These are phyloP conservation scores for Herpotrichia juniperi DNA, from an alignment of 2,329 filamentous ascomycete species.

Conservation along the genomic window DNA sequence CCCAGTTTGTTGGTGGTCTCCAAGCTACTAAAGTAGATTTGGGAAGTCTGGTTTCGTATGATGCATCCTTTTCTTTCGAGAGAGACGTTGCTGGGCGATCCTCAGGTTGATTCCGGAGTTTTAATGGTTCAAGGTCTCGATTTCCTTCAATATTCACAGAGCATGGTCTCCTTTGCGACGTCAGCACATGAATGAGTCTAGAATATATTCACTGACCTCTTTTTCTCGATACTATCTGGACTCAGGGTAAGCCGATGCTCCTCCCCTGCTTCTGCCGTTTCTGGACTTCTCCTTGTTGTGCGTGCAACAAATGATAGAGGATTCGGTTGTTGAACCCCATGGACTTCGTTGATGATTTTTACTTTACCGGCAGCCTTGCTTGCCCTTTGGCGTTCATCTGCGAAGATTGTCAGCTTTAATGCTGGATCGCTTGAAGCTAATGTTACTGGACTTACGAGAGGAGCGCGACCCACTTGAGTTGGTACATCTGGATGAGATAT, in stretches of 20 bases:
- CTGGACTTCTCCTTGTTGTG: conserved; percentile 27
- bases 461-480: conserved; percentile 33
- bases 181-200: too few relatives aligned
- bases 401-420: conserved; percentile 8
- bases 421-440: neutral
- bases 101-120: conserved; percentile 21
- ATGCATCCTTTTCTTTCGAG: conserved; percentile 10
- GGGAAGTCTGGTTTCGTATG: conserved; percentile 16
- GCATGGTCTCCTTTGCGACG: neutral
- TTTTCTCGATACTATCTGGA: conserved; percentile 18
- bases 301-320: conserved; percentile 32
- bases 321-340: conserved; percentile 30
- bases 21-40: conserved; percentile 24
- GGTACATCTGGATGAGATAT: conserved; percentile 35
- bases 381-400: conserved; percentile 36
- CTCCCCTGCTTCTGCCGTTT: conserved; percentile 12
- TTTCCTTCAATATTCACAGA: conserved; percentile 22
- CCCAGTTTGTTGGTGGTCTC: conserved; percentile 41
- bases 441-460: conserved; percentile 27
- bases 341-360: conserved; percentile 25
- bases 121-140: conserved; percentile 27
- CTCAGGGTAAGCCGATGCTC: conserved; percentile 3
- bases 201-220: neutral
- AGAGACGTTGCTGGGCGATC: conserved; percentile 1
- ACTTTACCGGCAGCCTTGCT: conserved; percentile 25